Conservation (phyloP, 2,329 filamentous ascomycete genomes). For the Fusarium newnesense region DNA sequence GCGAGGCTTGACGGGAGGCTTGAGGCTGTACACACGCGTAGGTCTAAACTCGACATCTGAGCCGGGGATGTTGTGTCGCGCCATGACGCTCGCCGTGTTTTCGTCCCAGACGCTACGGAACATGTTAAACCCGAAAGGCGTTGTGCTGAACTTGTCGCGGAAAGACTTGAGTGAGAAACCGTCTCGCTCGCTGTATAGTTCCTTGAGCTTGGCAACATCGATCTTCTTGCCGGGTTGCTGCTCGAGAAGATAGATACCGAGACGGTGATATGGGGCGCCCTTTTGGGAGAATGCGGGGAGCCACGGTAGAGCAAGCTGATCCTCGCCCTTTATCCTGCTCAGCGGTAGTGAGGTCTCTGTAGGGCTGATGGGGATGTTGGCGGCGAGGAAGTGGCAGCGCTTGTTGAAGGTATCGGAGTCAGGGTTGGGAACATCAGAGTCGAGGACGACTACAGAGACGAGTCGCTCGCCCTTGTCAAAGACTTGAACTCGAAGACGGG, state of each 20-base stretch:
- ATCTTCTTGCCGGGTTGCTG: conserved; percentile 72
- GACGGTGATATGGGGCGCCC: conserved; percentile 89
- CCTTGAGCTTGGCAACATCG: conserved; percentile 67
- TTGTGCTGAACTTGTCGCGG: conserved; percentile 73
- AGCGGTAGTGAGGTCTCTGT: conserved; percentile 72
- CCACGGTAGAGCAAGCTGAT: conserved; percentile 82
- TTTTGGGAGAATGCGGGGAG: conserved; percentile 88
- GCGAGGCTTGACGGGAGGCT: conserved; percentile 68
- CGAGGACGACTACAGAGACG: conserved; percentile 85
- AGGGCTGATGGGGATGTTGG: conserved; percentile 66
- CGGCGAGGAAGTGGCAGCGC: conserved; percentile 88
- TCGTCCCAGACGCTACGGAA: conserved; percentile 95
- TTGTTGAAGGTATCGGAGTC: conserved; percentile 80
- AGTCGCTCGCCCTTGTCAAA: conserved; percentile 86
- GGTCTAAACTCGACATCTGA: conserved; percentile 86
- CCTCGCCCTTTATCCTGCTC: conserved; percentile 65
- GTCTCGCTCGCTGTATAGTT: conserved; percentile 65
- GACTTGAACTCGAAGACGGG: conserved; percentile 83
- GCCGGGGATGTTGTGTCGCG: conserved; percentile 77
- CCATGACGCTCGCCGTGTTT: conserved; percentile 87
- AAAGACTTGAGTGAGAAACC: conserved; percentile 81
- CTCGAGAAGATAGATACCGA: conserved; percentile 85
- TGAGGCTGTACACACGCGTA: conserved; percentile 77
- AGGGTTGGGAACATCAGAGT: conserved; percentile 87
- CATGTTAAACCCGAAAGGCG: conserved; percentile 82